Evolutionary conservation across 129 eudicot genomes (phyloP).

Genomic region (Flaveria robusta): DNA sequence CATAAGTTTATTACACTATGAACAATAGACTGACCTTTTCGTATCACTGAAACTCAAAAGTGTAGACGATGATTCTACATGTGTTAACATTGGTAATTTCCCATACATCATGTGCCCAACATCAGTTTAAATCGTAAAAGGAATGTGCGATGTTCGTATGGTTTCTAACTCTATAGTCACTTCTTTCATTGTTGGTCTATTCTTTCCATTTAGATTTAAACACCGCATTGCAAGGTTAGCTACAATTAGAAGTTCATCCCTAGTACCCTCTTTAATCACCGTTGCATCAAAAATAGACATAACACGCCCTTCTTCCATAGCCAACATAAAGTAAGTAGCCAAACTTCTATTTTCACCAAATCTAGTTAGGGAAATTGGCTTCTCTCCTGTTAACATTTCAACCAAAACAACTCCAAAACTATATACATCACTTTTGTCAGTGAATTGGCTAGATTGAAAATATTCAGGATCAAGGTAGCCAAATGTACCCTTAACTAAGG

Average conservation of each 20-base stretch:
- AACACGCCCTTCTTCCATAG: conserved; percentile 18
- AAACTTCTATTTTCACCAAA: conserved; percentile 25
- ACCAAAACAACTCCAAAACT: too few relatives aligned
- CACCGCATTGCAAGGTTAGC: conserved; percentile 31
- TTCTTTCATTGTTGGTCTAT: conserved; percentile 24
- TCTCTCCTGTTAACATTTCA: conserved; percentile 38
- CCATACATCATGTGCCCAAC: too few relatives aligned
- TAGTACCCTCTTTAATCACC: conserved; percentile 18
- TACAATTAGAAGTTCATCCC: conserved; percentile 6
- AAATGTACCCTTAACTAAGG: too few relatives aligned
- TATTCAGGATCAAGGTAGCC: too few relatives aligned
- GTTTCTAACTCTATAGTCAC: conserved; percentile 26
- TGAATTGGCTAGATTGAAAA: too few relatives aligned
- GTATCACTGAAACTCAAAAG: too few relatives aligned
- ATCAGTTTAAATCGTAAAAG: background rate
- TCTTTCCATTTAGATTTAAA: conserved; percentile 25
- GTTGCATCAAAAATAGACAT: conserved; percentile 22
- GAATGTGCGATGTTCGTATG: conserved; percentile 3
- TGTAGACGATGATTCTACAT: too few relatives aligned
- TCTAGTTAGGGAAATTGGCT: conserved; percentile 27
- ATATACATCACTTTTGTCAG: too few relatives aligned
- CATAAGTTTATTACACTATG: too few relatives aligned
- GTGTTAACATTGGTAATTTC: too few relatives aligned
- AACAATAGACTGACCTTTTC: too few relatives aligned
- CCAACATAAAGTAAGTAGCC: too few relatives aligned